Evolutionary conservation across 306 rosid genomes (phyloP).

Genomic region (Argentina anserina): DNA sequence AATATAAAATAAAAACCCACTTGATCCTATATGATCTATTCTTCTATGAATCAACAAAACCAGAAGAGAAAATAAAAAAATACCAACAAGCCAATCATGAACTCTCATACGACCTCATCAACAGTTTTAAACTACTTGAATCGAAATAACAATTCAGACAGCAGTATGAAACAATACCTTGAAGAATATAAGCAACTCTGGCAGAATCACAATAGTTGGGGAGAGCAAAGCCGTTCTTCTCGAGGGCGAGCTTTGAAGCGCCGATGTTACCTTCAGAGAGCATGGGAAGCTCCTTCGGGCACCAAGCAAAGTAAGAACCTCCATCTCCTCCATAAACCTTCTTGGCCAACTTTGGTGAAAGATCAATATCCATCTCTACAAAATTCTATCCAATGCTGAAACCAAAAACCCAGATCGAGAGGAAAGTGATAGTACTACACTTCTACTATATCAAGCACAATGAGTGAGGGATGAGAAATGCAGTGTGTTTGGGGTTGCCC

Average conservation of each 20-base stretch:
- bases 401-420: conserved; percentile 9
- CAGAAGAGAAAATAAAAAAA: not conserved
- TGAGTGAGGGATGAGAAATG: conserved; percentile 3
- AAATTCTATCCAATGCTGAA: not conserved
- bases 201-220: conserved; percentile 74
- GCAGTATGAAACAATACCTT: conserved; percentile 36
- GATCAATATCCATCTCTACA: conserved; percentile 58
- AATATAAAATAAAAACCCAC: not conserved
- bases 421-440: not conserved
- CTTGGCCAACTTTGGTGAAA: conserved; percentile 64
- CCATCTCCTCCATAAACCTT: conserved; percentile 54
- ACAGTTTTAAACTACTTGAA: not conserved
- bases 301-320: conserved; percentile 66
- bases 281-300: conserved; percentile 77
- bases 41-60: not conserved
- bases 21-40: not conserved
- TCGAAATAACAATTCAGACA: not conserved
- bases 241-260: conserved; percentile 64
- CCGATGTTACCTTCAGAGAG: conserved; percentile 68
- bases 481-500: not conserved
- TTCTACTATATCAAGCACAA: not conserved
- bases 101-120: not conserved
- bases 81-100: not conserved
- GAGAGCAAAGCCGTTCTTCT: conserved; percentile 67
- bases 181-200: conserved; percentile 73